Conservation (phyloP, 2,329 filamentous ascomycete genomes). For the Aspergillus fischeri region DNA sequence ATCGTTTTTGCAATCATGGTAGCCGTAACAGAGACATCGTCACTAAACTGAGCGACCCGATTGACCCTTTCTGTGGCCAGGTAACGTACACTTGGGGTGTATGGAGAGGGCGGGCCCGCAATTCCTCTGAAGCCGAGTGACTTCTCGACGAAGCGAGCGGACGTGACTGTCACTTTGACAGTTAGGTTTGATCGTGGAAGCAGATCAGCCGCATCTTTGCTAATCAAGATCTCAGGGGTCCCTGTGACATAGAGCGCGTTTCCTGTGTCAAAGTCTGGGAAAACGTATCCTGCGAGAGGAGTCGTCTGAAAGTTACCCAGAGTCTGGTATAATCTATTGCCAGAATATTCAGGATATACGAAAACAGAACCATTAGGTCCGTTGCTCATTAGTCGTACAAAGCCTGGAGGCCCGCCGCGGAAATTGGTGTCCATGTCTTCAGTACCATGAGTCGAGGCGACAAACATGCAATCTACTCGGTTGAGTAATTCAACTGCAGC, state of each 20-base stretch:
- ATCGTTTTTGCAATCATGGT: conserved; percentile 55
- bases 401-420: conserved; percentile 69
- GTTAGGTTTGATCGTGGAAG: conserved; percentile 69
- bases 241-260: conserved; percentile 73
- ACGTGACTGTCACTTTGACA: conserved; percentile 61
- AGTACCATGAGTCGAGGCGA: conserved; percentile 61
- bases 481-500: conserved; percentile 58
- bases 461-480: conserved; percentile 71
- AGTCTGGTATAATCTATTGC: conserved; percentile 79
- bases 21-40: conserved; percentile 40
- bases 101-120: conserved; percentile 62
- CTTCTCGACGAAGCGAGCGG: conserved; percentile 58
- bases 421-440: conserved; percentile 79
- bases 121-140: conserved; percentile 66
- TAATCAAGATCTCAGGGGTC: conserved; percentile 61
- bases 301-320: conserved; percentile 70
- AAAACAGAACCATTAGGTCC: conserved; percentile 47
- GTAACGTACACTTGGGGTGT: conserved; percentile 70
- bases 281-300: conserved; percentile 63
- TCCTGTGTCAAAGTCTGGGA: conserved; percentile 71
- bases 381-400: conserved; percentile 65
- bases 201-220: conserved; percentile 56
- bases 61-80: conserved; percentile 55
- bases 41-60: conserved; percentile 11
- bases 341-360: conserved; percentile 78